Evolutionary conservation across 2,329 filamentous ascomycete species (phyloP).

Genomic region (Fusarium pseudoanthophilum): DNA sequence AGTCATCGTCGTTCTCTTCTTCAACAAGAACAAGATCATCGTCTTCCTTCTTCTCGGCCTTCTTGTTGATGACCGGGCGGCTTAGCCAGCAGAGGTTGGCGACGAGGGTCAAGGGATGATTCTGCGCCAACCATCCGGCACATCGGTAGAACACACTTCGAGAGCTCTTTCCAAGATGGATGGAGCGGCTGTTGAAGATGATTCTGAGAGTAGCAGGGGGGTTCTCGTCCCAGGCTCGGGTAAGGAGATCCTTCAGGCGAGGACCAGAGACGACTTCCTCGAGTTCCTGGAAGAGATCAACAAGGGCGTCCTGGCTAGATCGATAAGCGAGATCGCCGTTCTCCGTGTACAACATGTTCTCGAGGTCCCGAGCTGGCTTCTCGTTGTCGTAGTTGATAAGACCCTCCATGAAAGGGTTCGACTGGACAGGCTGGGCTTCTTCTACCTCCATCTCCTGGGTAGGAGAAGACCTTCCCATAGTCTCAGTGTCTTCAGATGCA

Average conservation of each 20-base stretch:
- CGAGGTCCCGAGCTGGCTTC: slow-evolving; percentile 31
- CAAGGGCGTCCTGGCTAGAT: slow-evolving; percentile 57
- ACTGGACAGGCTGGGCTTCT: background rate
- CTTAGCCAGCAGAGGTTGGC: slow-evolving; percentile 65
- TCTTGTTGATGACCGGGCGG: slow-evolving; percentile 66
- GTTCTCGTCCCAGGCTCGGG: slow-evolving; percentile 61
- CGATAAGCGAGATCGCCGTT: slow-evolving; percentile 61
- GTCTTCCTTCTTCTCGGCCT: slow-evolving; percentile 52
- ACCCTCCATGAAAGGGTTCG: slow-evolving; percentile 50
- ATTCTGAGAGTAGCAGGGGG: slow-evolving; percentile 63
- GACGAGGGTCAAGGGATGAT: slow-evolving; percentile 65
- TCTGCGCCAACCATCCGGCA: slow-evolving; percentile 65
- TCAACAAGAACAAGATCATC: slow-evolving; percentile 51
- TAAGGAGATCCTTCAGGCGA: slow-evolving; percentile 55
- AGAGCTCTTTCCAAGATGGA: slow-evolving; percentile 67
- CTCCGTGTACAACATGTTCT: slow-evolving; percentile 62
- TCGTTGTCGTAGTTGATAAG: slow-evolving; percentile 41
- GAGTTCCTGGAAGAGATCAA: slow-evolving; percentile 66
- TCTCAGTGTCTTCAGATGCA: background rate
- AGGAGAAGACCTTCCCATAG: background rate
- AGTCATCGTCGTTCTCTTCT: slow-evolving; percentile 51
- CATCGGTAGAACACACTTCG: slow-evolving; percentile 61
- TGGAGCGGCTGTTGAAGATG: slow-evolving; percentile 70
- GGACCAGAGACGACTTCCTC: slow-evolving; percentile 53
- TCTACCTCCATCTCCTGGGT: background rate